Percentiles rank a stretch among this genome's conserved stretches.
Evolutionary conservation across 2,329 filamentous ascomycete species (phyloP).

Genomic region (Sclerotinia borealis): DNA sequence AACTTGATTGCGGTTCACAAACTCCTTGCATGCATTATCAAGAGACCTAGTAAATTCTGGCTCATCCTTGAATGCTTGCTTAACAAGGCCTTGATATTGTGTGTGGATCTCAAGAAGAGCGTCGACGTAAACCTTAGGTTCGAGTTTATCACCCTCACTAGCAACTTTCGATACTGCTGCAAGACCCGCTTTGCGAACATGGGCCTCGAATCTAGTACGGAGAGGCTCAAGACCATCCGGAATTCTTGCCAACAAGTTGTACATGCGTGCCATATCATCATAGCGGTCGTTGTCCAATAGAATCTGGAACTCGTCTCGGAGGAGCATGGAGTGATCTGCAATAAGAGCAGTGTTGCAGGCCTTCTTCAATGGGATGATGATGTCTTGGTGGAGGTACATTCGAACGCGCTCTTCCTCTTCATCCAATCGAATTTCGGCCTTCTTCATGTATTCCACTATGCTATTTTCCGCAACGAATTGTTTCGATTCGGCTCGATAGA

Average conservation of each 20-base stretch:
- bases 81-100: slow-evolving; percentile 86
- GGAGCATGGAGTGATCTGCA: slow-evolving; percentile 74
- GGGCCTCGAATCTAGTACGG: slow-evolving; percentile 79
- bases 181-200: slow-evolving; percentile 85
- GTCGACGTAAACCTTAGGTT: slow-evolving; percentile 96
- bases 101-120: slow-evolving; percentile 90
- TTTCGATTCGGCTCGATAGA: slow-evolving; percentile 88
- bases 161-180: slow-evolving; percentile 87
- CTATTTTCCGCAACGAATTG: slow-evolving; percentile 95
- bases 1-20: slow-evolving; percentile 95
- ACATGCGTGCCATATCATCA: slow-evolving; percentile 95
- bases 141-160: slow-evolving; percentile 78
- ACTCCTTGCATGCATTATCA: slow-evolving; percentile 95
- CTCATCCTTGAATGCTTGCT: slow-evolving; percentile 88
- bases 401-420: slow-evolving; percentile 93
- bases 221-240: slow-evolving; percentile 87
- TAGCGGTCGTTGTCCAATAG: slow-evolving; percentile 90
- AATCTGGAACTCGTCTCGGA: slow-evolving; percentile 92
- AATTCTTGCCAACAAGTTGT: slow-evolving; percentile 81
- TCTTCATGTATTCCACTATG: slow-evolving; percentile 99
- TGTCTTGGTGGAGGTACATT: slow-evolving; percentile 87
- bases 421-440: slow-evolving; percentile 80
- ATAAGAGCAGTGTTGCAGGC: slow-evolving; percentile 87
- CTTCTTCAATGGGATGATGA: slow-evolving; percentile 75
- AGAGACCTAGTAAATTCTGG: slow-evolving; percentile 94